Percentiles rank a stretch among this genome's conserved stretches.
Conservation (phyloP, 306 rosid genomes). For the Vicia faba region DNA sequence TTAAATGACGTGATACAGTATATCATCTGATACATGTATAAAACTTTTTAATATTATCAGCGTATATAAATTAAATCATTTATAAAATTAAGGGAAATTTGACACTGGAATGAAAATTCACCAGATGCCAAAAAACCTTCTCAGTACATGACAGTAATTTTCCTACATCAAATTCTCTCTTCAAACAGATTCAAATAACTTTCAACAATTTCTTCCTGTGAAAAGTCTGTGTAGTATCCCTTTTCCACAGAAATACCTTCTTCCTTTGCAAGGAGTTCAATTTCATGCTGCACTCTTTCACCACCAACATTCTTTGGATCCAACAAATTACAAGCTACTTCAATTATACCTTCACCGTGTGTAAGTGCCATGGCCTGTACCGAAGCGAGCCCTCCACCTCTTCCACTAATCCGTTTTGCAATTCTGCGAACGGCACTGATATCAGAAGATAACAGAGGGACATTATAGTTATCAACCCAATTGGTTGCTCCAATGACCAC, state of each 20-base stretch:
- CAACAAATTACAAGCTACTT: slow-evolving; percentile 50
- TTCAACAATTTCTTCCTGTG: slow-evolving; percentile 63
- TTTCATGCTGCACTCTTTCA: slow-evolving; percentile 45
- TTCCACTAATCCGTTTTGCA: slow-evolving; percentile 43
- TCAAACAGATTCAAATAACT: slow-evolving; percentile 49
- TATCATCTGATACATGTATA: too few species aligned
- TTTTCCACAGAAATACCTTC: slow-evolving; percentile 63
- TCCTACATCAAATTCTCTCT: slow-evolving; percentile 18
- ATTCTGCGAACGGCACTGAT: slow-evolving; percentile 51
- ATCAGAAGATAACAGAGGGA: slow-evolving; percentile 67
- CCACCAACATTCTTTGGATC: slow-evolving; percentile 60
- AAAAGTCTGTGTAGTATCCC: slow-evolving; percentile 82
- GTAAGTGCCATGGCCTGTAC: slow-evolving; percentile 88
- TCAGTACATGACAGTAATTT: not conserved
- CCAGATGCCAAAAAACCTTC: slow-evolving; percentile 8
- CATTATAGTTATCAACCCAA: slow-evolving; percentile 73
- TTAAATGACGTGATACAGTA: too few species aligned
- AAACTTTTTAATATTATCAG: too few species aligned
- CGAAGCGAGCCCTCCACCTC: slow-evolving; percentile 57
- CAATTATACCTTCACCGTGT: slow-evolving; percentile 45
- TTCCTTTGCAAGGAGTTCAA: slow-evolving; percentile 65
- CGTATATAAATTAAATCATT: too few species aligned
- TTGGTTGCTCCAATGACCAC: slow-evolving; percentile 56
- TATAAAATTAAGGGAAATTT: not conserved
- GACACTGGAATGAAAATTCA: slow-evolving; percentile 23